Conservation (phyloP, 1,284 basidiomycete species). For the Phylloboletellus chloephorus region DNA sequence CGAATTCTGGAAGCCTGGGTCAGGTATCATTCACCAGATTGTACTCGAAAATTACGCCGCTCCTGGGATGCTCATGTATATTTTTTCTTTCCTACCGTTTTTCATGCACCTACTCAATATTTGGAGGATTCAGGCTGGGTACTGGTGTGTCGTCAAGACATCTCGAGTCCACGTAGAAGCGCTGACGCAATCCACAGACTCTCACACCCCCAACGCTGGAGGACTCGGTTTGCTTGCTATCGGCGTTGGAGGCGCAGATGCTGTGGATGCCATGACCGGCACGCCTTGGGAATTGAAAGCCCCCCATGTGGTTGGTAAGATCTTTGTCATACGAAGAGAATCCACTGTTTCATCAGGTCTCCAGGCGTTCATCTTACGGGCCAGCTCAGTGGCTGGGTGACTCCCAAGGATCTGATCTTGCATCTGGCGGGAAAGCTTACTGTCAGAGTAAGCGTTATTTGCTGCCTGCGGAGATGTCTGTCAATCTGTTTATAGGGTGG, state of each 20-base stretch:
- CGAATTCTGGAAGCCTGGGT: slow-evolving; percentile 95
- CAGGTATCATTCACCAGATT: slow-evolving; percentile 97
- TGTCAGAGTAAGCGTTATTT: slow-evolving; percentile 62
- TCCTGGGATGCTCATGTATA: slow-evolving; percentile 78
- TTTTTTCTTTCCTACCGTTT: slow-evolving; percentile 12
- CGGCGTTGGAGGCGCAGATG: slow-evolving; percentile 97
- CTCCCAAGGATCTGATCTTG: slow-evolving; percentile 95
- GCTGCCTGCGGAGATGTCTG: slow-evolving; percentile 1
- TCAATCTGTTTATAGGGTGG: slow-evolving; percentile 59
- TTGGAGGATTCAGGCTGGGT: slow-evolving; percentile 50
- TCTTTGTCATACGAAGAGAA: neutral
- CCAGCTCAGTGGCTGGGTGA: slow-evolving; percentile 86
- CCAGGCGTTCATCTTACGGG: slow-evolving; percentile 82
- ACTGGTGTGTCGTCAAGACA: slow-evolving; percentile 46
- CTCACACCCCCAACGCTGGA: slow-evolving; percentile 97
- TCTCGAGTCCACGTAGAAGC: neutral
- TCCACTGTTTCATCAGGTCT: slow-evolving; percentile 2
- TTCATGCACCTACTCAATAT: slow-evolving; percentile 14
- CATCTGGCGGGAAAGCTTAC: slow-evolving; percentile 93
- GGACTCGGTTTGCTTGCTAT: slow-evolving; percentile 98
- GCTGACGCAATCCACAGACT: slow-evolving; percentile 54
- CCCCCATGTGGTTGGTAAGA: slow-evolving; percentile 77
- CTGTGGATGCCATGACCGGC: slow-evolving; percentile 97
- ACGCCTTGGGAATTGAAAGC: slow-evolving; percentile 99
- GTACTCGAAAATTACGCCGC: slow-evolving; percentile 98